Evolutionary conservation across 768 basidiomycete species (phyloP).

Genomic region (Sarcomyxa edulis): DNA sequence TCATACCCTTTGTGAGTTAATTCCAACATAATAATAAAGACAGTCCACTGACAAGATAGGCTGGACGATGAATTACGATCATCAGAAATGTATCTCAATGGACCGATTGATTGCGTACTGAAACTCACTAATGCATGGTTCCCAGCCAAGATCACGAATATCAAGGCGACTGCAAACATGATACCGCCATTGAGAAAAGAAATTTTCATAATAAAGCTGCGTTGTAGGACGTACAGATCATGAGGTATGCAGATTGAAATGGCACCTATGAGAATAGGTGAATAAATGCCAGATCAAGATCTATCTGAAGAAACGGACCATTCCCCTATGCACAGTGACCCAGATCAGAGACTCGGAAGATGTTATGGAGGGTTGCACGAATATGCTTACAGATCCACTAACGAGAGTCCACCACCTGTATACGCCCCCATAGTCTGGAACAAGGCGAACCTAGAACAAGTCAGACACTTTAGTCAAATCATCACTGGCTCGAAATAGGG

Average conservation of each 20-base stretch:
- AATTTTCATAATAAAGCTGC: too few species aligned
- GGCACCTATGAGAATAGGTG: too few species aligned
- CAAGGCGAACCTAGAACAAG: slow-evolving; percentile 31
- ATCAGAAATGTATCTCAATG: not conserved
- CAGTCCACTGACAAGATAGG: slow-evolving; percentile 51
- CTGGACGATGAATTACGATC: slow-evolving; percentile 21
- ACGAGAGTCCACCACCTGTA: slow-evolving; percentile 65
- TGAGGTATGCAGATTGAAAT: slow-evolving; percentile 60
- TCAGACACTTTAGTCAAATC: not conserved
- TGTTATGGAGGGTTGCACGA: slow-evolving; percentile 1
- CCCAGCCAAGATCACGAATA: slow-evolving; percentile 66
- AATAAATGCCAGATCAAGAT: too few species aligned
- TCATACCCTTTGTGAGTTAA: not conserved
- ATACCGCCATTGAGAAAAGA: not conserved
- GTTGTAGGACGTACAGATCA: slow-evolving; percentile 45
- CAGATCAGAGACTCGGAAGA: not conserved
- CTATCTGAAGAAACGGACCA: too few species aligned
- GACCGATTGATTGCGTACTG: not conserved
- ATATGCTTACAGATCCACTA: slow-evolving; percentile 48
- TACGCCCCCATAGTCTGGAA: slow-evolving; percentile 47
- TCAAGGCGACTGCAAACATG: slow-evolving; percentile 36
- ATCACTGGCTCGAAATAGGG: slow-evolving; percentile 13
- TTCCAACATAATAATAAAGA: not conserved
- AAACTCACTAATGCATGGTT: slow-evolving; percentile 67
- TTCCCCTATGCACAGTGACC: slow-evolving; percentile 31